Evolutionary conservation across 2,329 filamentous ascomycete genomes (phyloP).

Genomic region (Hypoxylon sp.): DNA sequence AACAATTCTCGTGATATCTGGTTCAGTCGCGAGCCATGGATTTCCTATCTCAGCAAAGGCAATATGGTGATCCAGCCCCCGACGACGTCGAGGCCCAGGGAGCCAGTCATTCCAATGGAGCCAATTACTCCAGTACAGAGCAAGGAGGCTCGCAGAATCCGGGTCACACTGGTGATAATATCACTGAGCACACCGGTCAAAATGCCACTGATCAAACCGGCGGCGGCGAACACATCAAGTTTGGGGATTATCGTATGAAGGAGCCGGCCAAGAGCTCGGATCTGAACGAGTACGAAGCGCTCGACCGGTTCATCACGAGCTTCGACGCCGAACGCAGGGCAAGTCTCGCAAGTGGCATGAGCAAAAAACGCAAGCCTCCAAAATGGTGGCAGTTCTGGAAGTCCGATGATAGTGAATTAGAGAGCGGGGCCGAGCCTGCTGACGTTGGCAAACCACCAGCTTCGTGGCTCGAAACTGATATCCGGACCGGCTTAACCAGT

Average conservation of each 20-base stretch:
- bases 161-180: background rate
- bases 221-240: conserved; percentile 47
- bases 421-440: conserved; percentile 56
- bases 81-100: conserved; percentile 51
- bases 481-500: conserved; percentile 70
- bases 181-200: conserved; percentile 1
- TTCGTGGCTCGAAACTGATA: conserved; percentile 76
- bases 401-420: conserved; percentile 54
- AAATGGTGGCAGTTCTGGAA: conserved; percentile 73
- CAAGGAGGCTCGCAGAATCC: conserved; percentile 4
- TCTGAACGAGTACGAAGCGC: conserved; percentile 53
- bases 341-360: conserved; percentile 42
- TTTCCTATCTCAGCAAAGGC: conserved; percentile 42
- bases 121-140: conserved; percentile 17
- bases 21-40: conserved; percentile 41
- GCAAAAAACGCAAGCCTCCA: conserved; percentile 59
- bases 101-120: conserved; percentile 39
- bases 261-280: conserved; percentile 45
- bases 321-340: conserved; percentile 51
- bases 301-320: conserved; percentile 55
- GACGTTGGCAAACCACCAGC: conserved; percentile 66
- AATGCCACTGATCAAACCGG: background rate
- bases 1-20: background rate
- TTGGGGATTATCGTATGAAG: conserved; percentile 45
- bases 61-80: conserved; percentile 26